Percentiles rank a stretch among this genome's conserved stretches.
Conservation (phyloP, 441 rosid genomes). For the Populus hybrid region DNA sequence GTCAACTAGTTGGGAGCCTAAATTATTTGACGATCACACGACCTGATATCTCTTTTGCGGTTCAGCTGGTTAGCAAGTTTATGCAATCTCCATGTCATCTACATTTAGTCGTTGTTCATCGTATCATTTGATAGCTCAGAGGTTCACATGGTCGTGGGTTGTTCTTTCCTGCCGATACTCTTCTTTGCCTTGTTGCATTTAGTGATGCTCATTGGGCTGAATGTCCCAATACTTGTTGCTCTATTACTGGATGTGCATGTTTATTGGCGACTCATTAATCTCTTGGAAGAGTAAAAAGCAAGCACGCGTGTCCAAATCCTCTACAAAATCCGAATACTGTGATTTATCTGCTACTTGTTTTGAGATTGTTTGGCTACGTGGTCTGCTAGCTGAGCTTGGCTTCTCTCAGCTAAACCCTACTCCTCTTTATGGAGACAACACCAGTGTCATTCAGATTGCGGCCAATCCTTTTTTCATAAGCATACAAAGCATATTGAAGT, state of each 20-base stretch:
- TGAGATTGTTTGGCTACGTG: too few species aligned
- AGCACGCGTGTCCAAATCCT: too few species aligned
- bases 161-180: background rate
- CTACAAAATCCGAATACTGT: too few species aligned
- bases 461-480: too few species aligned
- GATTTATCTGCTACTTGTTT: too few species aligned
- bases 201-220: too few species aligned
- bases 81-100: background rate
- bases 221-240: background rate
- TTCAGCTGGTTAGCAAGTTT: background rate
- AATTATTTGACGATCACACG: conserved; percentile 9
- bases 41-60: background rate
- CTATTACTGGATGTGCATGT: background rate
- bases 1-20: conserved; percentile 6
- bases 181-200: too few species aligned
- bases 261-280: background rate
- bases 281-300: background rate
- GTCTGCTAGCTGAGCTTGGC: too few species aligned
- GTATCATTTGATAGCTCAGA: background rate
- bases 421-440: too few species aligned
- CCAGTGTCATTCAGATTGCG: too few species aligned
- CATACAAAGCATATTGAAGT: too few species aligned
- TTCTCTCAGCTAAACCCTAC: too few species aligned
- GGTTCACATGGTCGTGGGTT: background rate
- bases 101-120: background rate